phyloP scores from a whole-genome alignment of 768 basidiomycete genomes.

The Panellus pusillus region DNA sequence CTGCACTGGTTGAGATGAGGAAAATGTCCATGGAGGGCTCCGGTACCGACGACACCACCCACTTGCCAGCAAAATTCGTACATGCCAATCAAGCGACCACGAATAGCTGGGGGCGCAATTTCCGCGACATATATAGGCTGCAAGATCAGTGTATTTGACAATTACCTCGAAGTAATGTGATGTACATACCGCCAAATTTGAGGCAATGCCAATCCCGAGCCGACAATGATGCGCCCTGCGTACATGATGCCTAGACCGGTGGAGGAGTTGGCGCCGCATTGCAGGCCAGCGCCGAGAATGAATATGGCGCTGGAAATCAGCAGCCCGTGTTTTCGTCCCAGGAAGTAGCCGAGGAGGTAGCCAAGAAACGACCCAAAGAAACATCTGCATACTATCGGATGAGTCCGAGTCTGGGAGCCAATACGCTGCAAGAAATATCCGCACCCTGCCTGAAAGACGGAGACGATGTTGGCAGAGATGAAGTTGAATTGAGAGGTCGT shows the following conservation, averaged over 20 bases:
- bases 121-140: slow-evolving; percentile 46
- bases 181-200: slow-evolving; percentile 34
- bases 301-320: slow-evolving; percentile 37
- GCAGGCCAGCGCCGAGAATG: slow-evolving; percentile 39
- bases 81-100: slow-evolving; percentile 48
- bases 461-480: slow-evolving; percentile 46
- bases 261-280: slow-evolving; percentile 32
- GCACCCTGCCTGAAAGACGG: slow-evolving; percentile 45
- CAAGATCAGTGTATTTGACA: not conserved
- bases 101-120: slow-evolving; percentile 43
- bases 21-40: too few species aligned
- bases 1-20: too few species aligned
- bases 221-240: slow-evolving; percentile 41
- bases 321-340: slow-evolving; percentile 38
- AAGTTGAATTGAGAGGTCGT: slow-evolving; percentile 29
- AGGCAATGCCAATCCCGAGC: slow-evolving; percentile 41
- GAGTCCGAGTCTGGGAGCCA: not conserved
- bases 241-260: slow-evolving; percentile 41
- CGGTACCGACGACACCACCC: slow-evolving; percentile 44
- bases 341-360: slow-evolving; percentile 38
- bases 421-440: too few species aligned
- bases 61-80: slow-evolving; percentile 52
- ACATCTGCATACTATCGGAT: slow-evolving; percentile 23
- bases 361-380: slow-evolving; percentile 42
- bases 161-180: too few species aligned